A percentile compares a stretch with the other conserved stretches of the same genome.
These are phyloP conservation scores for Pachyrhizus erosus DNA, from an alignment of 306 rosid genomes.

Conservation along the genomic window DNA sequence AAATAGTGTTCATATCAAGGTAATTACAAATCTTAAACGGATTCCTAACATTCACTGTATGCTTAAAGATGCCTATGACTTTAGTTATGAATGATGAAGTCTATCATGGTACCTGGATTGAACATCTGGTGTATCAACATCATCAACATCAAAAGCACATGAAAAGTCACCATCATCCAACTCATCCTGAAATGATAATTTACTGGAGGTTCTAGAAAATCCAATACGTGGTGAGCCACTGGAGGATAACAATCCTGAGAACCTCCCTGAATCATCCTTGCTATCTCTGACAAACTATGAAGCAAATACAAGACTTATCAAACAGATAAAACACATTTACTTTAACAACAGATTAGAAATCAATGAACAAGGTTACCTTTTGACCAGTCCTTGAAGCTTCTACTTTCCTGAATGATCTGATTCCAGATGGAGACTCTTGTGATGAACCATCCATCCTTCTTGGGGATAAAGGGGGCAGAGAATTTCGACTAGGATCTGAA, in stretches of 20 bases:
- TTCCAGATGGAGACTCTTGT: slow-evolving; percentile 84
- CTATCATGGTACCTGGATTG: slow-evolving; percentile 62
- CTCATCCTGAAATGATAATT: slow-evolving; percentile 88
- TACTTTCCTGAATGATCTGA: slow-evolving; percentile 68
- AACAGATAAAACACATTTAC: slow-evolving; percentile 16
- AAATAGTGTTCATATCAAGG: background rate
- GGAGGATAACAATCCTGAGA: slow-evolving; percentile 84
- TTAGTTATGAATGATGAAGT: slow-evolving; percentile 17
- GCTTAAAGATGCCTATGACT: slow-evolving; percentile 22
- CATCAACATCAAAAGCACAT: slow-evolving; percentile 84
- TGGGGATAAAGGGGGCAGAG: slow-evolving; percentile 82
- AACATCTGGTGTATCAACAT: slow-evolving; percentile 71
- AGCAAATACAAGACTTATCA: slow-evolving; percentile 47
- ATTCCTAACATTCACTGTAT: slow-evolving; percentile 18
- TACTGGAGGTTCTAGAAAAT: slow-evolving; percentile 85
- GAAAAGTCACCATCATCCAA: slow-evolving; percentile 76
- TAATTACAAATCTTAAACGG: slow-evolving; percentile 4
- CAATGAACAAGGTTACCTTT: slow-evolving; percentile 63
- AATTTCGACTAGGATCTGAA: slow-evolving; percentile 78
- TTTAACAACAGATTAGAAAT: slow-evolving; percentile 41
- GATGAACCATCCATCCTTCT: slow-evolving; percentile 73
- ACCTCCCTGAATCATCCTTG: slow-evolving; percentile 86
- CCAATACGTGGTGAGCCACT: slow-evolving; percentile 88
- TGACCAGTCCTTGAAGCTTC: slow-evolving; percentile 66
- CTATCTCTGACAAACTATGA: slow-evolving; percentile 66